Evolutionary conservation across 495 filamentous ascomycete species (phyloP), one percentile per base, ranked within the genome.

Genomic region (Trichoderma erinaceum): DNA sequence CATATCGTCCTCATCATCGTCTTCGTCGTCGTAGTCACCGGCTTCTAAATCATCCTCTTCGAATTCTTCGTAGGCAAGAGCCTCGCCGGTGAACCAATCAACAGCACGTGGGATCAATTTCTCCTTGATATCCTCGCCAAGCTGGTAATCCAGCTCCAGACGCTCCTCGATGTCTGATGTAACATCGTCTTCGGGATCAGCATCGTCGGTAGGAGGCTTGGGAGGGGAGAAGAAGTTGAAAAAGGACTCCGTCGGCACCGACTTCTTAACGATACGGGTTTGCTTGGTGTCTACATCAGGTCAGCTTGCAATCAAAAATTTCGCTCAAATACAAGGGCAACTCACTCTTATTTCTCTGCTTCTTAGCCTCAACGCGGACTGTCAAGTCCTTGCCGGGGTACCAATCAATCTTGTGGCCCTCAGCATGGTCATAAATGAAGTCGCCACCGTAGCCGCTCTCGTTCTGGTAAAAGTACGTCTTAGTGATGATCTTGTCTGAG

Each of bases 201-300:
- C 88, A 29, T 88, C 88, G 38, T 89, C 88, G 48, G 81, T 83
- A 4, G 93, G 96, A 65, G 92, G 89, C 79, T 92, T 91, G 3
- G 96, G 96, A 7, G 95, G 96, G 43, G 90, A 90, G 84, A 99
- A 99, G 87, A 99, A 99, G 85, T 97, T 98, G 88, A 99, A 99
- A 85, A 99, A 99, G 11, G 94, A 97, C 77, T 97, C 95, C 46
- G 93, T 97, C 3, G 96, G 96, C 50, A 98, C 94, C 18, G 93
- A 97, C 83, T 97, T 97, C 88, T 97, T 98, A 70, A 99, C 92
- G 71, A 99, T 88, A 69, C 96, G 92, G 69, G 95, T 98, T 78
- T 99, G 96, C 85, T 98, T 98, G 63, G 96, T 99, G 80, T 92
- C 95, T 99, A 69, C 66, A 67, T 58, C 48, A 25, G 23, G 70